These are phyloP conservation scores for Cyclotella kingstonii DNA, from an alignment of 108 stramenopile species.

Conservation along the genomic window DNA sequence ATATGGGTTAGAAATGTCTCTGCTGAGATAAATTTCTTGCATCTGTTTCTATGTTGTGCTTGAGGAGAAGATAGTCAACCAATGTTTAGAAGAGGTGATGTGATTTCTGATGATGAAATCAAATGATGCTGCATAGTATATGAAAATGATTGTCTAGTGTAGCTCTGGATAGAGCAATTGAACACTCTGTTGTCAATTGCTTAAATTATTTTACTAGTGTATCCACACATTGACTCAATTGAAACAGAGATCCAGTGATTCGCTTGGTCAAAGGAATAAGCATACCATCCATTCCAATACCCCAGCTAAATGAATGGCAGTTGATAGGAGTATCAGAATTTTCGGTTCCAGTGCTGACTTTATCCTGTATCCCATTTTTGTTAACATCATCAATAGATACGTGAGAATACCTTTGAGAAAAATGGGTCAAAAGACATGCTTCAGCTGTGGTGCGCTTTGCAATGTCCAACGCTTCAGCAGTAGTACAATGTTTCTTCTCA, in stretches of 20 bases:
- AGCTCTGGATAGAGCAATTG: too few relatives aligned
- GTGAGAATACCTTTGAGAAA: slow-evolving; percentile 59
- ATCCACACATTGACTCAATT: slow-evolving; percentile 33
- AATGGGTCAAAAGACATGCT: slow-evolving; percentile 55
- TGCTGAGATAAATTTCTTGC: too few relatives aligned
- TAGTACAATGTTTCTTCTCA: slow-evolving; percentile 55
- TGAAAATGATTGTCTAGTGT: too few relatives aligned
- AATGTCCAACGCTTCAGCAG: slow-evolving; percentile 50
- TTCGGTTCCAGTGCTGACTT: background rate
- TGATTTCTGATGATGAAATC: too few relatives aligned
- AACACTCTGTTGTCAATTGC: too few relatives aligned
- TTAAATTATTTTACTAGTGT: background rate
- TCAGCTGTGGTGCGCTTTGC: slow-evolving; percentile 37
- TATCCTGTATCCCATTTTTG: background rate
- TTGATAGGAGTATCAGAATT: background rate
- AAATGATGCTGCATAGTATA: too few relatives aligned
- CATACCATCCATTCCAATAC: slow-evolving; percentile 47
- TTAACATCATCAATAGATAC: slow-evolving; percentile 27
- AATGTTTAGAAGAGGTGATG: too few relatives aligned
- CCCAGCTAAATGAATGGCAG: slow-evolving; percentile 18
- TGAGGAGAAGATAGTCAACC: too few relatives aligned
- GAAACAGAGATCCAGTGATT: slow-evolving; percentile 5
- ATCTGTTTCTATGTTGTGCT: too few relatives aligned
- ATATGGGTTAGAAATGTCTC: too few relatives aligned
- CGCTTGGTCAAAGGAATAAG: slow-evolving; percentile 33